These are phyloP conservation scores for Ophiostoma quercus DNA, from an alignment of 2,329 filamentous ascomycete species.

Conservation along the genomic window DNA sequence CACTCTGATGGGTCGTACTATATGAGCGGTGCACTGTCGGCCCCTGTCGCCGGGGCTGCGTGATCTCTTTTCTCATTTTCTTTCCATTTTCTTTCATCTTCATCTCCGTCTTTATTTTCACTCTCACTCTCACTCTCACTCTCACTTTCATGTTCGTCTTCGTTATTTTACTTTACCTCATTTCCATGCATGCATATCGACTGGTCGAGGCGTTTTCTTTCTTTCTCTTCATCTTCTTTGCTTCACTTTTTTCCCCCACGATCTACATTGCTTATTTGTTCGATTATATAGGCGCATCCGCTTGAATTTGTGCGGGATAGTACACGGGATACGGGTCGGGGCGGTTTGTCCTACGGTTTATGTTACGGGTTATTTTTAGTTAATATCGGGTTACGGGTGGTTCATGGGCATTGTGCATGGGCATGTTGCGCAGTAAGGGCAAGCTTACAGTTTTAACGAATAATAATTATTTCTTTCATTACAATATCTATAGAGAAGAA, in stretches of 20 bases:
- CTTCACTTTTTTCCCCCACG: background rate
- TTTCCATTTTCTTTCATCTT: background rate
- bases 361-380: background rate
- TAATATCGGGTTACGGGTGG: background rate
- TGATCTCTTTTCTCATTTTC: background rate
- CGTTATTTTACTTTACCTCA: background rate
- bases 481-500: background rate
- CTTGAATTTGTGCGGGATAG: background rate
- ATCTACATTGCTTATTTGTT: background rate
- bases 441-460: background rate
- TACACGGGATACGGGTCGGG: background rate
- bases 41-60: background rate
- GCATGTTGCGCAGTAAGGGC: background rate
- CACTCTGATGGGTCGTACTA: background rate
- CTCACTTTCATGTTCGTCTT: background rate
- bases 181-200: background rate
- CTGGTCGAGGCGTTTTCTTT: background rate
- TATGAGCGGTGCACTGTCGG: background rate
- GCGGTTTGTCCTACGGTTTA: background rate
- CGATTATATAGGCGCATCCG: background rate
- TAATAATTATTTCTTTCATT: constrained; percentile 8
- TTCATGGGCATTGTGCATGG: background rate
- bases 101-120: background rate
- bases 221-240: background rate
- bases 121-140: background rate